A percentile compares a stretch with the other conserved stretches of the same genome.
Conservation (phyloP, 345 rosid species). For the Limnanthes douglasii region DNA sequence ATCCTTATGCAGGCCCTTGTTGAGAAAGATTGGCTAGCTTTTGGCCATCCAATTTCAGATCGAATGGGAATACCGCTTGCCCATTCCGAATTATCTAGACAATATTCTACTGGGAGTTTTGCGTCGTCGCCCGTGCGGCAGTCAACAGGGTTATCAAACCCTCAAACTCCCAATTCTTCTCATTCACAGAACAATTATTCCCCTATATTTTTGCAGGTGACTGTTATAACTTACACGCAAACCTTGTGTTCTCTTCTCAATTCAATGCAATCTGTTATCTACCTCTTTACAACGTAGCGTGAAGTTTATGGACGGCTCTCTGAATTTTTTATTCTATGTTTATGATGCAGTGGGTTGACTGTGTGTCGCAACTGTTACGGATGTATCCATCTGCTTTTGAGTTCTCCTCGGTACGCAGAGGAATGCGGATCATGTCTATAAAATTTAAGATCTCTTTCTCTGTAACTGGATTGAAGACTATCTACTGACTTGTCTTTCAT, state of each 20-base stretch:
- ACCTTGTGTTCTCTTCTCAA: too few relatives aligned
- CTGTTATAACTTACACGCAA: slow-evolving; percentile 4
- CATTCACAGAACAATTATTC: slow-evolving; percentile 74
- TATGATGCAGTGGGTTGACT: slow-evolving; percentile 90
- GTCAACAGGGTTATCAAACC: slow-evolving; percentile 38
- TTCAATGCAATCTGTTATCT: too few relatives aligned
- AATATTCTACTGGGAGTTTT: slow-evolving; percentile 63
- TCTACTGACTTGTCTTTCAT: slow-evolving; percentile 1
- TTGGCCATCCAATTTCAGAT: slow-evolving; percentile 97
- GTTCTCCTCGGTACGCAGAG: slow-evolving; percentile 72
- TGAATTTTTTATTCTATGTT: slow-evolving; percentile 3
- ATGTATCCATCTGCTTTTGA: slow-evolving; percentile 97
- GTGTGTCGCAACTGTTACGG: slow-evolving; percentile 78
- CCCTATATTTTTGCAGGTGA: slow-evolving; percentile 95
- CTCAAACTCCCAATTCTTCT: slow-evolving; percentile 64
- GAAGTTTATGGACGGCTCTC: too few relatives aligned
- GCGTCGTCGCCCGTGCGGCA: slow-evolving; percentile 59
- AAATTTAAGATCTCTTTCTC: slow-evolving; percentile 1
- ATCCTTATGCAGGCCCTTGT: slow-evolving; percentile 51
- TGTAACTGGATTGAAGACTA: not conserved
- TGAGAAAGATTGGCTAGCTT: slow-evolving; percentile 99
- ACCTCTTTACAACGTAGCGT: too few relatives aligned
- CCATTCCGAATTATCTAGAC: slow-evolving; percentile 48
- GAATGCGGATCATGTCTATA: slow-evolving; percentile 5
- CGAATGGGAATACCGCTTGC: slow-evolving; percentile 80